Base-by-base conservation (phyloP, 176 grass and related monocot species). In the Oryza nivara region DNA sequence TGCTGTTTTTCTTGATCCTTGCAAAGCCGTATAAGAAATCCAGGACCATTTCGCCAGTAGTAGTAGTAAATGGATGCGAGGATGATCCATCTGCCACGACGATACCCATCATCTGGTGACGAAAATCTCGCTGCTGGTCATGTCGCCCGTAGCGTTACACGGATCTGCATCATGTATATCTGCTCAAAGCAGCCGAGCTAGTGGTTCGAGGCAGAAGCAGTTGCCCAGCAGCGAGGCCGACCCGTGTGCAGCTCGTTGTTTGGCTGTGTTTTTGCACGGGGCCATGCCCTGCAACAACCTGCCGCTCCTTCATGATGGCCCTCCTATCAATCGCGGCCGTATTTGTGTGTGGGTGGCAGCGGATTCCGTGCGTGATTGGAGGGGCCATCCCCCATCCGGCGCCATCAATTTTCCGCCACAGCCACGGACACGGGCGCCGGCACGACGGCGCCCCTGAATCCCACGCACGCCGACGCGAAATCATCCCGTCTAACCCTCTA, bases 381-480 rank as follows among this genome's bases (percentile, higher is more conserved):
- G 58, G 58, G 2, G 20, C 3, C 35, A 32, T 36, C 35, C 43
- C 43, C 16, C 4, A 19, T 51, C 48, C 48, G 45, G 45, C 45
- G 45, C 52, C 16, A 56, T n/a, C n/a, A 61, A 44, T 44, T 83
- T 65, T 49, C n/a, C 58, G 36, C 36, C 36, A 32, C 30, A 32
- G 36, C 36, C 36, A 38, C 36, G 36, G 36, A 38, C 36, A 38
- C 36, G 36, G 36, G 36, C 36, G 36, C 36, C 36, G 60, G 69
- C 65, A 83, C 81, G 58, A 56, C 68, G 48, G 20, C 67, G 34
- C 49, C 46, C 49, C 34, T 76, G 34, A 13, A 22, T 13, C 26
- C 56, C 76, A 19, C 43, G 60, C 71, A 52, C 71, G 38, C 72
- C 26, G 28, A 83, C 16, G 70, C 58, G 8, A 73, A 30, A 23